phyloP scores from a whole-genome alignment of 2,329 filamentous ascomycete species.

The Atkinsonella texensis region DNA sequence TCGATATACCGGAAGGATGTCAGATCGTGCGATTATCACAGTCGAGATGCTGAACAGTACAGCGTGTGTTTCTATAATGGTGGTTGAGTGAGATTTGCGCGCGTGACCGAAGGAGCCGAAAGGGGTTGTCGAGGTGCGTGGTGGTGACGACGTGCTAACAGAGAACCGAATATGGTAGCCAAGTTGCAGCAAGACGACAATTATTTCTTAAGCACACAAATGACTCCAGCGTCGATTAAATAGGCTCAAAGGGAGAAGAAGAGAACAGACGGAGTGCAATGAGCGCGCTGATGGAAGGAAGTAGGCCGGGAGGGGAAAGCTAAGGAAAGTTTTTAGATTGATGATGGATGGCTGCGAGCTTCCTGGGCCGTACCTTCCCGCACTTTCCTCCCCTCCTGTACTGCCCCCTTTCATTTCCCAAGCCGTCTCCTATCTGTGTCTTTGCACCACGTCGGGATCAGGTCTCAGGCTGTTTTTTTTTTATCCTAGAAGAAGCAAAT shows the following conservation, averaged over 20 bases:
- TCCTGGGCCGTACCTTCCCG: not conserved
- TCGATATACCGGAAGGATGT: not conserved
- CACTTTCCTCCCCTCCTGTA: not conserved
- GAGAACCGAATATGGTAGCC: not conserved
- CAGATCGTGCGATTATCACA: not conserved
- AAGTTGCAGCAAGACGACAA: not conserved
- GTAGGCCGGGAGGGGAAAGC: not conserved
- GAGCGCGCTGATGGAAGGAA: slow-evolving; percentile 1
- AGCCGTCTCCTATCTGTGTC: not conserved
- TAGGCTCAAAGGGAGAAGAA: not conserved
- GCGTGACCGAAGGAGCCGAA: slow-evolving; percentile 5
- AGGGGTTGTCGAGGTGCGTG: not conserved
- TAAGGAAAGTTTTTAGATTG: not conserved
- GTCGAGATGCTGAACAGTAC: not conserved
- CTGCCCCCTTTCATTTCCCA: too few relatives aligned
- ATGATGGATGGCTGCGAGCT: not conserved
- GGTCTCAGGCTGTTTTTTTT: not conserved
- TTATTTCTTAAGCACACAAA: too few relatives aligned
- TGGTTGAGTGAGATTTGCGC: not conserved
- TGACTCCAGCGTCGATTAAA: too few relatives aligned
- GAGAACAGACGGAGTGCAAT: not conserved
- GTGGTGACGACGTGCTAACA: not conserved
- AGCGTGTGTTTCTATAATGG: too few relatives aligned
- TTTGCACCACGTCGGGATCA: not conserved
- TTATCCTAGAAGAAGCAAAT: not conserved